Conservation (phyloP, 805 yeast genomes). For the Cyberlindnera euphorbiiphila region DNA sequence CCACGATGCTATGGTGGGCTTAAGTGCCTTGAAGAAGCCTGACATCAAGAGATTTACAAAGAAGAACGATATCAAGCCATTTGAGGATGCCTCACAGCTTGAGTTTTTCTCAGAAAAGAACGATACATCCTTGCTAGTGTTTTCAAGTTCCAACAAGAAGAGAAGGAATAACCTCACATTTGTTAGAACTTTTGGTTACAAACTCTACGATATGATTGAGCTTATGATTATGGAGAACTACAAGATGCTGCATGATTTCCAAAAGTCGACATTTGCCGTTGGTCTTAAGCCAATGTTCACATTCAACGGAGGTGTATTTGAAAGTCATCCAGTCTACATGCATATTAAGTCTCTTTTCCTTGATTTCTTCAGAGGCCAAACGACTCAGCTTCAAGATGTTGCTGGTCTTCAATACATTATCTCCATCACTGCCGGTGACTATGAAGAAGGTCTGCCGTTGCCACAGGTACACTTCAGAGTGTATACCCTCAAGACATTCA, state of each 20-base stretch:
- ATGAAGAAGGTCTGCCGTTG: constrained; percentile 61
- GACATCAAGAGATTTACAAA: constrained; percentile 79
- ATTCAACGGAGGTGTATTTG: constrained; percentile 90
- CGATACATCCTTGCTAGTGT: constrained; percentile 80
- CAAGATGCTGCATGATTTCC: constrained; percentile 78
- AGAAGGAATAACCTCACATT: constrained; percentile 90
- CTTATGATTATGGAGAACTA: constrained; percentile 63
- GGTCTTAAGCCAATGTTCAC: constrained; percentile 94
- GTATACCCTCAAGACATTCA: constrained; percentile 76
- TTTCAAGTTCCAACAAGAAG: constrained; percentile 79
- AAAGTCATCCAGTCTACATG: constrained; percentile 77
- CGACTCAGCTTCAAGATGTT: constrained; percentile 79
- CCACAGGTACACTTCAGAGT: constrained; percentile 90
- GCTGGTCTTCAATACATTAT: constrained; percentile 93
- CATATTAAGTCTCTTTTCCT: constrained; percentile 85
- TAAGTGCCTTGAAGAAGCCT: constrained; percentile 89
- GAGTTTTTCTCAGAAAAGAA: constrained; percentile 96
- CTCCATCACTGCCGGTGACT: constrained; percentile 72
- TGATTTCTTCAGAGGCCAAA: constrained; percentile 88
- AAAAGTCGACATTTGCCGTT: constrained; percentile 70
- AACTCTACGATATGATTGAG: constrained; percentile 92
- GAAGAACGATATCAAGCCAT: constrained; percentile 87
- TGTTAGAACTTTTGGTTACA: constrained; percentile 83
- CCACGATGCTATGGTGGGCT: constrained; percentile 86
- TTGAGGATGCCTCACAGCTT: constrained; percentile 79